A percentile compares a stretch with the other conserved stretches of the same genome.
phyloP scores from a whole-genome alignment of 2,329 filamentous ascomycete genomes.

The Colletotrichum nymphaeae region DNA sequence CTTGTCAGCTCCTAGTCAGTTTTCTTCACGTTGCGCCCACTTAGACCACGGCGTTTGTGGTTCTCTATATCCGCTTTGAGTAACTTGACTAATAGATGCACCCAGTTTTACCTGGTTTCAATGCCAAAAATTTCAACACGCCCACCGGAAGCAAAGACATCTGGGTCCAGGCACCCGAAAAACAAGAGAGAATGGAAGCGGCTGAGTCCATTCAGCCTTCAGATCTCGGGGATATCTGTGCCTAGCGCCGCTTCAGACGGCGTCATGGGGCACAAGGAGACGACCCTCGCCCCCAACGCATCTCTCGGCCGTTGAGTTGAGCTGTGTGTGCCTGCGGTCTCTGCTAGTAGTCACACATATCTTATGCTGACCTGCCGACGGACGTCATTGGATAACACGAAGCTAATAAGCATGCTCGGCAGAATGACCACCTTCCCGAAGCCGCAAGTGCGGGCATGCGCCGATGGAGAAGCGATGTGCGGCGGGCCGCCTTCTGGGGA shows the following conservation, averaged over 20 bases:
- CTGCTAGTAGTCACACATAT: neutral
- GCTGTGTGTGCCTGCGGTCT: neutral
- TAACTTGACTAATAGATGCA: neutral
- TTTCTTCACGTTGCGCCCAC: neutral
- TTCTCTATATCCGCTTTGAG: neutral
- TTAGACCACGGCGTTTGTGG: neutral
- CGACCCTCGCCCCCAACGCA: neutral
- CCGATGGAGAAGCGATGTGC: slow-evolving; percentile 1
- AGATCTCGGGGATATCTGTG: neutral
- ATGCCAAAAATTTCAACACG: neutral
- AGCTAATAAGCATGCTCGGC: neutral
- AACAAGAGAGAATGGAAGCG: neutral
- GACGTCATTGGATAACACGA: neutral
- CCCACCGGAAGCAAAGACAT: neutral
- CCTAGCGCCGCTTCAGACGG: slow-evolving; percentile 1
- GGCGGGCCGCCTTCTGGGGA: neutral
- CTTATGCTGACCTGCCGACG: neutral
- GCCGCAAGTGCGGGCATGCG: neutral
- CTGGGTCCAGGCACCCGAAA: neutral
- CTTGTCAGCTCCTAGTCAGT: neutral
- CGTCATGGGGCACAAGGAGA: slow-evolving; percentile 5
- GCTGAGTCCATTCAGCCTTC: neutral
- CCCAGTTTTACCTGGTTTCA: neutral
- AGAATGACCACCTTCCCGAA: neutral
- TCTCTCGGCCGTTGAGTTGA: neutral